phyloP scores from a whole-genome alignment of 176 grass and related monocot genomes.

The Olyra latifolia region DNA sequence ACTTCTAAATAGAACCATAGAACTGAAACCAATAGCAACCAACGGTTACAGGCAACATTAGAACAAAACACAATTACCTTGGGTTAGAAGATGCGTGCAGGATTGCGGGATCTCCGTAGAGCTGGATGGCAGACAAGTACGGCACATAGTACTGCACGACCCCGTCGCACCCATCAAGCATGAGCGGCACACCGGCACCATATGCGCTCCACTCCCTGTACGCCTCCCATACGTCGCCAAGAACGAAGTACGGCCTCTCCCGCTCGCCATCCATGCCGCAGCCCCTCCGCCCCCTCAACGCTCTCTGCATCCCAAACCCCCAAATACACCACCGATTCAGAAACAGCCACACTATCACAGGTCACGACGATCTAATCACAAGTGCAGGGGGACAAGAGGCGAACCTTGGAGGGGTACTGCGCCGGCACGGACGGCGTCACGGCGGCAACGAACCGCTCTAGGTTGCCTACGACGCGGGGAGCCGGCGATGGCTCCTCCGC shows the following conservation, averaged over 20 bases:
- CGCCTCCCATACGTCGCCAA: slow-evolving; percentile 47
- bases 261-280: neutral
- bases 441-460: slow-evolving; percentile 40
- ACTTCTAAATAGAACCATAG: neutral
- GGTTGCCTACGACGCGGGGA: slow-evolving; percentile 24
- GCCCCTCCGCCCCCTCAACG: neutral
- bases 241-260: slow-evolving; percentile 31
- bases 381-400: neutral
- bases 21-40: neutral
- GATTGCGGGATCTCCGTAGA: slow-evolving; percentile 34
- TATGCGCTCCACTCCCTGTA: slow-evolving; percentile 59
- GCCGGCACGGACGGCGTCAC: slow-evolving; percentile 41
- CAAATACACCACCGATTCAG: slow-evolving; percentile 14
- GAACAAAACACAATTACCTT: slow-evolving; percentile 20
- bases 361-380: neutral
- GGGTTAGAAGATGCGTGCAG: neutral
- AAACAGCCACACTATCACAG: neutral
- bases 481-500: neutral
- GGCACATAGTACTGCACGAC: slow-evolving; percentile 59
- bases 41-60: neutral
- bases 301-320: slow-evolving; percentile 29
- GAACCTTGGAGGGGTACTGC: slow-evolving; percentile 41
- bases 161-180: slow-evolving; percentile 44
- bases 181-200: slow-evolving; percentile 42
- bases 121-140: slow-evolving; percentile 52